Percentiles rank a stretch among this genome's conserved stretches.
Conservation (phyloP, 164 flowering plant genomes). For the Nymphaea colorata region DNA sequence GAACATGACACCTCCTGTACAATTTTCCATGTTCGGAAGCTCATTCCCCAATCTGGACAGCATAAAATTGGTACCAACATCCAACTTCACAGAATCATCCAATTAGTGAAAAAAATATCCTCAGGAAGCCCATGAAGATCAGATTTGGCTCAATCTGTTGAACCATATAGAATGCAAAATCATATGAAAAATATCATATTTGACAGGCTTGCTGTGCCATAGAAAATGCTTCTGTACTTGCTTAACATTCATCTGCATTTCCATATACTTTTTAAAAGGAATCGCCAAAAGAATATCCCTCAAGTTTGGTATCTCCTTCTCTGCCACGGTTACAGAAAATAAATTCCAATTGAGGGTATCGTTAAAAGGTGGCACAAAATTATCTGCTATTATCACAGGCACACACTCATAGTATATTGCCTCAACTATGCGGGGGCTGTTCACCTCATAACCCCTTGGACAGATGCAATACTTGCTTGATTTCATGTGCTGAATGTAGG, state of each 20-base stretch:
- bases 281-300: constrained; percentile 22
- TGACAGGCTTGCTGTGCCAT: constrained; percentile 25
- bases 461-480: constrained; percentile 26
- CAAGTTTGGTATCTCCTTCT: constrained; percentile 28
- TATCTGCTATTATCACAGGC: constrained; percentile 32
- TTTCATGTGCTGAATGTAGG: constrained; percentile 11
- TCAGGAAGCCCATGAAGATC: not conserved
- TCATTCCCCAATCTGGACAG: no score
- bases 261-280: constrained; percentile 15
- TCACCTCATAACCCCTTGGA: constrained; percentile 29
- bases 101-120: not conserved
- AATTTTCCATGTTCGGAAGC: not conserved
- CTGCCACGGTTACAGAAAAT: constrained; percentile 19
- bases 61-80: not conserved
- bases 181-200: constrained; percentile 27
- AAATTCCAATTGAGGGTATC: constrained; percentile 25
- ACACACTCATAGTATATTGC: constrained; percentile 29
- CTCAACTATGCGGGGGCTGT: constrained; percentile 33
- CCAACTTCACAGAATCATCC: not conserved
- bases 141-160: constrained; percentile 16
- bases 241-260: constrained; percentile 21
- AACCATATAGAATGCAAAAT: constrained; percentile 29
- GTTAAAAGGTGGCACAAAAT: constrained; percentile 28
- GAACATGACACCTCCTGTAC: not conserved
- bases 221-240: constrained; percentile 24